phyloP scores from a whole-genome alignment of 169 alveolate species.

The Theileria orientalis region DNA sequence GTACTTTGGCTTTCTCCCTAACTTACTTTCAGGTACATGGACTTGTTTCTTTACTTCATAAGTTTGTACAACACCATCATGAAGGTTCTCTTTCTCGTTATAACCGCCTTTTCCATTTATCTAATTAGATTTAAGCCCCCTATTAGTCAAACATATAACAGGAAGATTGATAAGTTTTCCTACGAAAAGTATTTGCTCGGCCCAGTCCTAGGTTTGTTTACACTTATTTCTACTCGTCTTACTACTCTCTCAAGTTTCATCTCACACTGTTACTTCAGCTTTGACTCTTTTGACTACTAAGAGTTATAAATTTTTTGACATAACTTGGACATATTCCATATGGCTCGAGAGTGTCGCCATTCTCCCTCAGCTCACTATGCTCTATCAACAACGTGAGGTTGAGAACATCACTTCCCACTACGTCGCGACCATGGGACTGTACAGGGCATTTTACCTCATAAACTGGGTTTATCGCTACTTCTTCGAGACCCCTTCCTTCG shows the following conservation, averaged over 20 bases:
- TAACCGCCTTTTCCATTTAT: constrained; percentile 86
- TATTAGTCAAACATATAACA: constrained; percentile 87
- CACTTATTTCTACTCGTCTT: constrained; percentile 21
- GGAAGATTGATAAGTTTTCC: constrained; percentile 89
- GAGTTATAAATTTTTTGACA: constrained; percentile 73
- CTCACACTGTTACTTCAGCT: constrained; percentile 15
- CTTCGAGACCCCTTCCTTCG: constrained; percentile 78
- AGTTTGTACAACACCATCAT: constrained; percentile 89
- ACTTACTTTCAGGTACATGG: constrained; percentile 71
- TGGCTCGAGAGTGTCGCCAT: constrained; percentile 97
- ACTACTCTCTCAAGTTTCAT: neutral
- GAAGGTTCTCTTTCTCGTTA: constrained; percentile 86
- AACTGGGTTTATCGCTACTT: constrained; percentile 91
- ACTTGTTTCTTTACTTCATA: constrained; percentile 82
- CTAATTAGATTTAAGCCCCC: constrained; percentile 84
- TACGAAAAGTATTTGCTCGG: constrained; percentile 88
- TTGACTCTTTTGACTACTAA: constrained; percentile 65
- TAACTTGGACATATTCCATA: constrained; percentile 92
- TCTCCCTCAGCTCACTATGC: constrained; percentile 91
- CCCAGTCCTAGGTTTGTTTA: constrained; percentile 71
- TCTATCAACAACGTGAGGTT: constrained; percentile 90
- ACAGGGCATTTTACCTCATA: constrained; percentile 90
- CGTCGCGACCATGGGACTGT: constrained; percentile 90
- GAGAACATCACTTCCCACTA: constrained; percentile 94
- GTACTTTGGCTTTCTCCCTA: constrained; percentile 64